Evolutionary conservation across 1,284 basidiomycete genomes (phyloP).

Genomic region (Heterobasidion parviporum): DNA sequence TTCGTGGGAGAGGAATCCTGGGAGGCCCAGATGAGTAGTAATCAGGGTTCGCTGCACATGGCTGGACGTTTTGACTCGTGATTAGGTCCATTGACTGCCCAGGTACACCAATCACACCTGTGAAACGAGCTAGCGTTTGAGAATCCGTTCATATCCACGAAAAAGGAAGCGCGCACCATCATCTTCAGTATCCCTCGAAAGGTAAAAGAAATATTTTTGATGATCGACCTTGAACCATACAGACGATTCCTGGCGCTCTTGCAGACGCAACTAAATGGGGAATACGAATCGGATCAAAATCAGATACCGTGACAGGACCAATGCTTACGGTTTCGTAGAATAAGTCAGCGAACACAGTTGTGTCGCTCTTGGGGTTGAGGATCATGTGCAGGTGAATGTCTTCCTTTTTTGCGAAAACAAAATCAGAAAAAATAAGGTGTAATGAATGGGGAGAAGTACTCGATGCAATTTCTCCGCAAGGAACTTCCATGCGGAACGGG

Average conservation of each 20-base stretch:
- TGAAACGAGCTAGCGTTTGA: neutral
- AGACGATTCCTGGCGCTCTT: conserved; percentile 20
- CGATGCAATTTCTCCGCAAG: conserved; percentile 37
- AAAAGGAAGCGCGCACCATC: too few relatives aligned
- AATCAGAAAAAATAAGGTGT: neutral
- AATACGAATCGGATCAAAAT: neutral
- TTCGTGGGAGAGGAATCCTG: conserved; percentile 19
- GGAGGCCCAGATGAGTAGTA: conserved; percentile 18
- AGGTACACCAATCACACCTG: too few relatives aligned
- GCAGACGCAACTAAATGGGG: conserved; percentile 16
- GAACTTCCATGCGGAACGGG: conserved; percentile 23
- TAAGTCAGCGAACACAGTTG: conserved; percentile 34
- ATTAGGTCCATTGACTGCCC: neutral
- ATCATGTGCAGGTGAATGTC: conserved; percentile 54
- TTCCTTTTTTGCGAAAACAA: conserved; percentile 28
- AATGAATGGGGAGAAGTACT: conserved; percentile 22
- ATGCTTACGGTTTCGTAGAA: conserved; percentile 46
- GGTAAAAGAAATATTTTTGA: conserved; percentile 24
- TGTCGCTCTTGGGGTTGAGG: conserved; percentile 34
- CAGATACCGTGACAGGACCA: neutral
- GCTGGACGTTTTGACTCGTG: neutral
- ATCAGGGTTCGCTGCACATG: conserved; percentile 15
- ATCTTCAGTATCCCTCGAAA: conserved; percentile 15
- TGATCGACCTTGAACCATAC: conserved; percentile 30
- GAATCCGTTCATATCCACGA: too few relatives aligned